phyloP scores from a whole-genome alignment of 495 filamentous ascomycete species.

The Aspergillus hancockii region DNA sequence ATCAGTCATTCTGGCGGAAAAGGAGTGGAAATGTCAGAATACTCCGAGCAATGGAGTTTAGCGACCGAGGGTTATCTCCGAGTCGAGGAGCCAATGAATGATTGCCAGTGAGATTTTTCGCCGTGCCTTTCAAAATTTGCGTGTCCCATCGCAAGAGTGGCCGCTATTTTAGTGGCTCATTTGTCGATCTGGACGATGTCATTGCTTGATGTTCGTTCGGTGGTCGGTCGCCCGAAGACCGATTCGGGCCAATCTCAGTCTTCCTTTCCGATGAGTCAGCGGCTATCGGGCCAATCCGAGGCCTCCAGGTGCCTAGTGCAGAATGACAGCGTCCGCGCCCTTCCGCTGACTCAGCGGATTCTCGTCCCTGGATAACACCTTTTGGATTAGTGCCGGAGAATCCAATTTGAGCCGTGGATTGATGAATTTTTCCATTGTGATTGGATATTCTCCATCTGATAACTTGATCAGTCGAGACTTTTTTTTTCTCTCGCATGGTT shows the following conservation, averaged over 20 bases:
- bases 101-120: background rate
- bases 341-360: slow-evolving; percentile 1
- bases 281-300: background rate
- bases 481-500: too few relatives aligned
- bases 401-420: background rate
- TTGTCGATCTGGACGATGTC: background rate
- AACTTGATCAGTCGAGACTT: too few relatives aligned
- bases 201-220: background rate
- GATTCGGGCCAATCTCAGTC: background rate
- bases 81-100: background rate
- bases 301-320: too few relatives aligned
- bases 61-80: background rate
- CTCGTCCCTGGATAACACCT: too few relatives aligned
- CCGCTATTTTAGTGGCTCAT: background rate
- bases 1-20: background rate
- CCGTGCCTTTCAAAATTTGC: background rate
- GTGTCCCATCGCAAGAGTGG: background rate
- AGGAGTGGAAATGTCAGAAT: background rate
- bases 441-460: too few relatives aligned
- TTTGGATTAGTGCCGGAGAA: background rate
- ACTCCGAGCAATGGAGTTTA: background rate
- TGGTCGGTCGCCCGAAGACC: background rate
- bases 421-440: too few relatives aligned
- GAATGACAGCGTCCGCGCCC: background rate
- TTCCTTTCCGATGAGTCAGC: slow-evolving; percentile 5